Base-by-base conservation (phyloP, 805 yeast genomes). In the Ogataea ganodermae region DNA sequence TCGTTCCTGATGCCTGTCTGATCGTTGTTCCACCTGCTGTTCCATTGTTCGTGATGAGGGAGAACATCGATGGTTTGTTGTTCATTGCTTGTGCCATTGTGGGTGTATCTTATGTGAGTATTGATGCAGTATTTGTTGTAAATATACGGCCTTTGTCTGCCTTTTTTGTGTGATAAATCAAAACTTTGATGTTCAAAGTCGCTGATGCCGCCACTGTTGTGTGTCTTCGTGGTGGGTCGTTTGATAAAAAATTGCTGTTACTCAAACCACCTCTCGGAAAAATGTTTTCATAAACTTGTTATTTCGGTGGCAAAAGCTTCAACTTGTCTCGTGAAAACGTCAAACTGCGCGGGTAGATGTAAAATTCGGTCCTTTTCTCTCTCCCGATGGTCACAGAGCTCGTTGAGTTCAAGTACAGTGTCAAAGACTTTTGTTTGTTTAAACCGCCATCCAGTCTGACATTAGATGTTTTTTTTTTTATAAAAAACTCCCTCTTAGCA, bases 31-130 rank as follows among this genome's bases (percentile, higher is more conserved):
- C 66, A 20, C 68, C 66, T 12, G 65, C 49, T 16, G 68, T 50
- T 22, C 61, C 61, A 35, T 61, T 63, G 35, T 48, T 57, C 2
- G 74, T 66, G 18, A 68, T 57, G 21, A 72, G 51, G 6, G 76
- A 70, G 52, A 70, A 70, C 71, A 70, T 68, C n/a, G 77, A 73
- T 4, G 72, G 73, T 46, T 66, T 71, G 2, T 66, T 35, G 16
- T 65, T 66, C 35, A 69, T 53, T 40, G 63, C 58, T 48, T 68
- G 64, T 3, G 73, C 46, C 57, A 60, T 60, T 18, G 12, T 48
- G 33, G 13, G 24, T 14, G 33, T 4, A 16, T 22, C 12, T 33
- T n/a, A 17, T 17, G 22, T 10, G n/a, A 9, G 21, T n/a, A n/a
- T n/a, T n/a, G n/a, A n/a, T n/a, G n/a, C n/a, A n/a, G n/a, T 27